Conservation (phyloP, 2,329 filamentous ascomycete species). For the Stagonosporopsis tanaceti region DNA sequence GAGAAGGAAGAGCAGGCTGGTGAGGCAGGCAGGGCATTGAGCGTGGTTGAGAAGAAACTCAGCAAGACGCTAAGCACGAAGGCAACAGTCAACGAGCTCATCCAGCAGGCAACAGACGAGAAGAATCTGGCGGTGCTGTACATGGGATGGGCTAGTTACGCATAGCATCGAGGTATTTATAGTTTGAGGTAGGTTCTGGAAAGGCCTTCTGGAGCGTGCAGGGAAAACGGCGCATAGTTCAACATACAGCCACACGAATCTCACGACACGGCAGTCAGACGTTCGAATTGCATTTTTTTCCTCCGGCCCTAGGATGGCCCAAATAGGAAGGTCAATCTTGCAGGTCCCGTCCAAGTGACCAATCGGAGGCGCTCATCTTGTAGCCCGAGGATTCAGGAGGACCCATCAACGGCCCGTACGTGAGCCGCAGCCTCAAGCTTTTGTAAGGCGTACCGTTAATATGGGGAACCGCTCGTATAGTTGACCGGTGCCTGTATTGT, state of each 20-base stretch:
- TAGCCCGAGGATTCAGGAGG: background rate
- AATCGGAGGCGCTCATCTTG: constrained; percentile 4
- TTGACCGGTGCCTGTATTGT: constrained; percentile 13
- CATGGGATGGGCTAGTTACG: constrained; percentile 50
- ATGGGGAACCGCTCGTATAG: constrained; percentile 16
- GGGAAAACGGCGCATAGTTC: background rate
- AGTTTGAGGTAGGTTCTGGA: background rate
- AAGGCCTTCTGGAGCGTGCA: background rate
- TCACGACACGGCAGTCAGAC: background rate
- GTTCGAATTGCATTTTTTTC: background rate
- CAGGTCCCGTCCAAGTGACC: background rate
- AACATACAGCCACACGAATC: background rate
- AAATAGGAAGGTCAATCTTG: constrained; percentile 10
- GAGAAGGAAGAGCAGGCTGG: constrained; percentile 66
- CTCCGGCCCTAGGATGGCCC: background rate
- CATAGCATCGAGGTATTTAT: constrained; percentile 23
- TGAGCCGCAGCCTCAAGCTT: constrained; percentile 1
- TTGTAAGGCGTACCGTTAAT: constrained; percentile 23
- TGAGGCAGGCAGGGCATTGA: constrained; percentile 90
- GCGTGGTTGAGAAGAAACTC: constrained; percentile 94
- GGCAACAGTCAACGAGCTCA: constrained; percentile 95
- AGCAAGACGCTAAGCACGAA: constrained; percentile 92
- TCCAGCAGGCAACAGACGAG: constrained; percentile 94
- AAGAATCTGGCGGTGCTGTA: constrained; percentile 87
- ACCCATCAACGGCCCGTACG: constrained; percentile 4